Conservation (phyloP, 148 eudicot species). For the Pouteria glomerata region DNA sequence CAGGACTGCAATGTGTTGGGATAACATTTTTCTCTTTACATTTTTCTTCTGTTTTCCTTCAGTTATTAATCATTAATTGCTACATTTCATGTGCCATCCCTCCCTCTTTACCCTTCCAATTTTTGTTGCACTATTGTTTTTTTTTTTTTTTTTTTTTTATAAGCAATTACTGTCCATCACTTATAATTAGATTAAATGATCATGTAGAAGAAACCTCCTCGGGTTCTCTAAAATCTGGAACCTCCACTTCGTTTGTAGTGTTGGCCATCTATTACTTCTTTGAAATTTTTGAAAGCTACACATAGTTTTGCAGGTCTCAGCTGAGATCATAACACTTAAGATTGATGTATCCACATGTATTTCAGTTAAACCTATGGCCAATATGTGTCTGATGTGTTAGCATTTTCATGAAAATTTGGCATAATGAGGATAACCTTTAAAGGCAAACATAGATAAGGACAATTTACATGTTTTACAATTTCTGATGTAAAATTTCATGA, state of each 20-base stretch:
- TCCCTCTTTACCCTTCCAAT: not conserved
- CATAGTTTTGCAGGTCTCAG: not conserved
- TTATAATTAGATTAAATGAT: not conserved
- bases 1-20: not conserved
- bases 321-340: not conserved
- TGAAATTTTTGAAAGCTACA: not conserved
- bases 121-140: not conserved
- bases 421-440: too few relatives aligned
- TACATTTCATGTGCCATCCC: not conserved
- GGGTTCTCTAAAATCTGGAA: not conserved
- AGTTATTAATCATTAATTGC: not conserved
- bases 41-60: not conserved
- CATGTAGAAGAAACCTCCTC: not conserved
- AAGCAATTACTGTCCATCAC: not conserved
- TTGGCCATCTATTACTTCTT: not conserved
- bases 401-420: not conserved
- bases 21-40: too few relatives aligned
- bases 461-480: too few relatives aligned
- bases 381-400: not conserved
- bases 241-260: not conserved
- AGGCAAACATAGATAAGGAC: too few relatives aligned
- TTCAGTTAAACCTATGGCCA: not conserved
- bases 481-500: too few relatives aligned
- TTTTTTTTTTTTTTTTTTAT: not conserved
- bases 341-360: not conserved